Base-by-base conservation (phyloP, 2,329 filamentous ascomycete species). In the Fonsecaea erecta region DNA sequence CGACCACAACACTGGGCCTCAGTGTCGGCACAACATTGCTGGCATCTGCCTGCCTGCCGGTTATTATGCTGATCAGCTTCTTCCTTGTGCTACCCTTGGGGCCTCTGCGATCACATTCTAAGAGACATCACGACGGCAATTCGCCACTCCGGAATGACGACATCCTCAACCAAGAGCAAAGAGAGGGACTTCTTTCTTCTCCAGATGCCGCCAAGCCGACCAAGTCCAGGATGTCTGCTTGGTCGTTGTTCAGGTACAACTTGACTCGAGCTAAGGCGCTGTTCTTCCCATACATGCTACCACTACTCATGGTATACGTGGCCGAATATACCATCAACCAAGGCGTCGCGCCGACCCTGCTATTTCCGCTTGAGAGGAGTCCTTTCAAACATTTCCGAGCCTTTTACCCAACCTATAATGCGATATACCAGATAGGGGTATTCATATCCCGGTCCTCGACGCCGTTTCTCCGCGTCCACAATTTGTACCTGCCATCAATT, bases 301-400 rank as follows among this genome's bases (percentile, higher is more conserved):
- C 95, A 0, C 84, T 99, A 14, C 83, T 98, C 35, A 81, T 98
- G 16, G 95, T 99, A 32, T 99, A 97, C 76, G 86, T 98, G 37
- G 92, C 93, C 63, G 95, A 99, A 80, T 99, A 99, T 76, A 96
- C 91, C 62, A 97, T 98, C 78, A 98, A 98, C 79, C 93, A 97
- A 80, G 94, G 93, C 37, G 92, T 98, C 0, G 84, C 92, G 0
- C 94, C 95, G 0, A 97, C 93, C 0, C 82, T 98, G 0, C 85
- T 99, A 3, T 99, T 97, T 75, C 92, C 93, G 0, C 82, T 97
- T 0, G 75, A 83, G 0, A 78, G 85, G 11, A 90, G 91, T 0
- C 95, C 95, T 0, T 98, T 98, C 75, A 79, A 81, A 34, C 86
- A 92, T 71, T 95, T 88, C 75, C 89, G 94, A 46, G 90, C 89